A percentile compares a stretch with the other conserved stretches of the same genome.
phyloP scores from a whole-genome alignment of 2,329 filamentous ascomycete genomes.

The Rugonectria rugulosa region DNA sequence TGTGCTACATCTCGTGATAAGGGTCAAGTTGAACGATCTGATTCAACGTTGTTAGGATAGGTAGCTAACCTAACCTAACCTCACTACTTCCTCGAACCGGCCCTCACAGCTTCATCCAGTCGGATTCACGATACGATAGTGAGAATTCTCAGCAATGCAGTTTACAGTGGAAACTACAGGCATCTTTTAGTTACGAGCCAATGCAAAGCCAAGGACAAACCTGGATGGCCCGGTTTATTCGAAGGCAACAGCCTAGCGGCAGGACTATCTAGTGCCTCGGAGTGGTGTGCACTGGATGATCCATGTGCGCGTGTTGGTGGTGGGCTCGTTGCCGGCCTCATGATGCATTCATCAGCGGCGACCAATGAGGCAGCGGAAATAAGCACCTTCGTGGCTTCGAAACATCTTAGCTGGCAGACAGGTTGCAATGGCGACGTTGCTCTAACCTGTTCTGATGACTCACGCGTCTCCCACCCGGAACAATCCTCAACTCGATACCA shows the following conservation, averaged over 20 bases:
- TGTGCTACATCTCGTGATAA: too few species aligned
- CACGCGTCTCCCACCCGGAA: slow-evolving; percentile 4
- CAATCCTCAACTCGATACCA: slow-evolving; percentile 12
- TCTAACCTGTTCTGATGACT: slow-evolving; percentile 7
- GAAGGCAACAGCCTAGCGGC: slow-evolving; percentile 12
- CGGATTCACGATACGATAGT: too few species aligned
- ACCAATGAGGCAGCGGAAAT: slow-evolving; percentile 25
- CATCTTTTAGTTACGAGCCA: too few species aligned
- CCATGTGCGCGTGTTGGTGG: slow-evolving; percentile 24
- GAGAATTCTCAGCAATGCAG: too few species aligned
- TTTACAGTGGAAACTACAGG: too few species aligned
- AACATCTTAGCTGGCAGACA: slow-evolving; percentile 9
- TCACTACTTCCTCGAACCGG: too few species aligned
- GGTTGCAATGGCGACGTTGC: slow-evolving; percentile 4
- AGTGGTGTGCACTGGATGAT: slow-evolving; percentile 18
- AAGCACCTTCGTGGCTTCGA: slow-evolving; percentile 17
- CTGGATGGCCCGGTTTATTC: slow-evolving; percentile 22
- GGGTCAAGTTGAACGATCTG: too few species aligned
- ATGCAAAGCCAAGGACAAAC: too few species aligned
- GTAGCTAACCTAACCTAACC: too few species aligned
- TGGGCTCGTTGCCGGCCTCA: slow-evolving; percentile 26
- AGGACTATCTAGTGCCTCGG: slow-evolving; percentile 18
- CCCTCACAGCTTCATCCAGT: too few species aligned
- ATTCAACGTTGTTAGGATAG: too few species aligned
- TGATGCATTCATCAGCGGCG: slow-evolving; percentile 30